A percentile compares a stretch with the other conserved stretches of the same genome.
These are phyloP conservation scores for Coniochaeta sp. DNA, from an alignment of 2,329 filamentous ascomycete species.

Conservation along the genomic window DNA sequence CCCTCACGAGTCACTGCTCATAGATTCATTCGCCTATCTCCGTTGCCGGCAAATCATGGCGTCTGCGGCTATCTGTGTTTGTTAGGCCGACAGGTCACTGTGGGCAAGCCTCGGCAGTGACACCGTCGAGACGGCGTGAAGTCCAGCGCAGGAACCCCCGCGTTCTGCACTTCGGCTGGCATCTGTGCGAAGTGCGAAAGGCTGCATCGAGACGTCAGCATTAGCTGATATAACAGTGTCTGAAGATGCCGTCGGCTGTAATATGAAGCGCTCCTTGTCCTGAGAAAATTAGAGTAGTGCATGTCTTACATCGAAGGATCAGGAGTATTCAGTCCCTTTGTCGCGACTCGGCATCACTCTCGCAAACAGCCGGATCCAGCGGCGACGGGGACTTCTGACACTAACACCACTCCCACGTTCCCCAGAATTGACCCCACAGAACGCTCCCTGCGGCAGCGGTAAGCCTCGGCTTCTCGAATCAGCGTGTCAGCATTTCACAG, in stretches of 20 bases:
- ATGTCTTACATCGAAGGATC: neutral
- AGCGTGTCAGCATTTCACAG: conserved; percentile 31
- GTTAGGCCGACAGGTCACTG: neutral
- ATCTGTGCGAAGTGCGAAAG: neutral
- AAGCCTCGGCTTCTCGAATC: conserved; percentile 20
- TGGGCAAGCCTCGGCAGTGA: neutral
- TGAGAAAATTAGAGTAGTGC: no score
- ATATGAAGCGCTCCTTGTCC: no score
- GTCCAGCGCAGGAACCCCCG: neutral
- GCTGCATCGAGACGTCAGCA: neutral
- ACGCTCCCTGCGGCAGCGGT: conserved; percentile 14
- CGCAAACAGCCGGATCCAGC: neutral
- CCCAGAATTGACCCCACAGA: conserved; percentile 1
- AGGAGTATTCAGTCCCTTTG: neutral
- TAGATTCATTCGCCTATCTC: neutral
- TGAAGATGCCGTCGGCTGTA: no score
- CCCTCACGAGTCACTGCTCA: neutral
- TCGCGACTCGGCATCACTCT: neutral
- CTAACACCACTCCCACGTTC: neutral
- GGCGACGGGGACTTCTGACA: neutral
- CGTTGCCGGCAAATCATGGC: neutral
- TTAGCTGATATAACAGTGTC: neutral
- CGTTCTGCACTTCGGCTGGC: neutral
- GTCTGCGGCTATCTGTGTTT: neutral
- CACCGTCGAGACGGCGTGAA: neutral